phyloP scores from a whole-genome alignment of 371 early-diverging fungal species.

The Actinomucor elegans region DNA sequence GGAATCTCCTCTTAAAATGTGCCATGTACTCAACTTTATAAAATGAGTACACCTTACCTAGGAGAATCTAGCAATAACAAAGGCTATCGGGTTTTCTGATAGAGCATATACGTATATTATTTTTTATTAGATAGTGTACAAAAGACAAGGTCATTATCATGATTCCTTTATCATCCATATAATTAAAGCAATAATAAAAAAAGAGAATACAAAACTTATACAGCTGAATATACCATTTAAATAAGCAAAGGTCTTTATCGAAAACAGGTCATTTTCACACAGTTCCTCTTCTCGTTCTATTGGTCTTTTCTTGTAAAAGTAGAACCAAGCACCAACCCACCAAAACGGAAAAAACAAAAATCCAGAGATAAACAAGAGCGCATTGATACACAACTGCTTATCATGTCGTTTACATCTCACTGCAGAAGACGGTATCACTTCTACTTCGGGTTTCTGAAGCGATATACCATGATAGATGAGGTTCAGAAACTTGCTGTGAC shows the following conservation, averaged over 20 bases:
- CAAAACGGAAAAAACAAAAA: constrained; percentile 18
- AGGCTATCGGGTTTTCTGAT: no score
- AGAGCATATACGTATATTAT: no score
- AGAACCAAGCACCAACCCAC: constrained; percentile 17
- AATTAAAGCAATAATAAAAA: constrained; percentile 3
- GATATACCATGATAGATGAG: not conserved
- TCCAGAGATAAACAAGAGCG: constrained; percentile 12
- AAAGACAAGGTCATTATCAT: no score
- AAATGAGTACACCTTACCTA: no score
- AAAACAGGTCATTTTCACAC: not conserved
- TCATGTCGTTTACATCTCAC: not conserved
- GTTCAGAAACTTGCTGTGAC: not conserved
- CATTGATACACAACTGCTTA: not conserved
- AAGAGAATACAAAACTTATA: constrained; percentile 2
- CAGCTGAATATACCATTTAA: constrained; percentile 11
- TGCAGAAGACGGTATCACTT: not conserved
- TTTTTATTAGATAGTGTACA: no score
- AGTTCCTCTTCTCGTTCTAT: not conserved
- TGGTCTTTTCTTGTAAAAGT: not conserved
- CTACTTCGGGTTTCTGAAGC: not conserved
- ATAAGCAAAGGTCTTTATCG: constrained; percentile 1
- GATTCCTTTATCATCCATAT: constrained; percentile 3
- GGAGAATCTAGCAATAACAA: no score
- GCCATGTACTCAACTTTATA: no score
- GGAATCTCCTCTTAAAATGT: no score